Evolutionary conservation across 331 rosid species (phyloP), one percentile per base, ranked within the genome.

Genomic region (Malus hybrid): DNA sequence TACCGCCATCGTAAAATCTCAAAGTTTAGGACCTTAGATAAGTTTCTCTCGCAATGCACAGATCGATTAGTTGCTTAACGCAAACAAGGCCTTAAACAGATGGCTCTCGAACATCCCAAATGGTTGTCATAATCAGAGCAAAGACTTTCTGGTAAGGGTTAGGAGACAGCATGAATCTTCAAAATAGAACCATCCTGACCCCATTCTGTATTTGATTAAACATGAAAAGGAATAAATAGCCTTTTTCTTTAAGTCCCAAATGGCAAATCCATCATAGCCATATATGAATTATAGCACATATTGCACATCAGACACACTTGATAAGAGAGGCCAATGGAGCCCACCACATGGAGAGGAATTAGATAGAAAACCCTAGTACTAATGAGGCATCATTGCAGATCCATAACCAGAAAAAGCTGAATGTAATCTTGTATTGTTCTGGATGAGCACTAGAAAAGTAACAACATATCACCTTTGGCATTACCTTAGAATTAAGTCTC

Each of bases 111-210:
- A 64, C 67, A 72, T 69, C 79, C 71, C 63, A 85, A 84, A 80
- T 91, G 89, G 87, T 29, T 83, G 91, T 87, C 87, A 83, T 75
- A 80, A 83, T 89, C 86, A 44, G 76, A 77, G 55, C 73, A 75
- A 75, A 79, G 86, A 91, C 90, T 85, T 85, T 86, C 31, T 55
- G 80, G 83, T 79, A 74, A 82, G 82, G 69, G 73, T 48, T 59
- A 76, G 90, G 86, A 87, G 95, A 85, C 97, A 89, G 80, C 84
- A 86, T 85, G 90, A 89, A 91, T 91, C 93, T 89, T 83, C 78
- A 83, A 86, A 82, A 89, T 77, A 87, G 79, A 83, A 76, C 86
- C 83, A 70, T 75, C 81, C 76, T 76, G 90, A 67, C 87, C 90
- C 93, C 91, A 84, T 89, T 61, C 79, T 28, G 80, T 89, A 89